Base-by-base conservation (phyloP, 495 filamentous ascomycete species). In the Stereocaulon alpinum region DNA sequence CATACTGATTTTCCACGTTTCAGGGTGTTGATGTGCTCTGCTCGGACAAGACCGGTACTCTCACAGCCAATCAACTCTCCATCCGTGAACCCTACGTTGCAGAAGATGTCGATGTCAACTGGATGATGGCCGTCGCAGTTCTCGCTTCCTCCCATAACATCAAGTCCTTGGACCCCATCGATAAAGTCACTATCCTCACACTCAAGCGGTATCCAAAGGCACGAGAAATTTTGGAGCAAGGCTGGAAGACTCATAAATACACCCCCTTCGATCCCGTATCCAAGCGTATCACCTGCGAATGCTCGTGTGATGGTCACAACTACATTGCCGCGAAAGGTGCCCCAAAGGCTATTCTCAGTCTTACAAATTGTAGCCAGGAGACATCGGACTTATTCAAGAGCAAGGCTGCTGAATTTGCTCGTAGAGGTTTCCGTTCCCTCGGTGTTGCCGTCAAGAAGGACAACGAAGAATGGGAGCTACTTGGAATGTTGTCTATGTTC, bases 11-110 rank as follows among this genome's bases (percentile, higher is more conserved):
- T 6, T 29, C 41, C 32, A n/a, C 30, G 34, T 37, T 50, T 20
- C 44, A 81, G 78, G 91, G 88, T 78, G 91, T 95, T 58, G 89
- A 96, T 76, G 94, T 96, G 71, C 84, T 96, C 62, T 96, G 91
- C 80, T 96, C 91, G 45, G 91, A 96, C 77, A 96, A 96, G 80
- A 95, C 89, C 2, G 78, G 79, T 56, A 82, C 79, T 10, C 79
- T 88, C 65, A 87, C 85, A 64, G 85, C 85, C 61, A 88, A 88
- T 74, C 84, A 88, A 73, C 77, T 88, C 11, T 81, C 77, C 67
- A 88, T 87, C 69, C 83, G 85, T 72, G 85, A 87, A 69, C 84
- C 84, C 55, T 88, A 84, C 73, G 82, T 86, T 69, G 79, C 82
- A 60, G 84, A 87, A 73, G 85, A 84, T 70, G 79, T 86, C 65